Evolutionary conservation across 2,329 filamentous ascomycete species (phyloP).

Genomic region (Botryosphaeria dothidea): DNA sequence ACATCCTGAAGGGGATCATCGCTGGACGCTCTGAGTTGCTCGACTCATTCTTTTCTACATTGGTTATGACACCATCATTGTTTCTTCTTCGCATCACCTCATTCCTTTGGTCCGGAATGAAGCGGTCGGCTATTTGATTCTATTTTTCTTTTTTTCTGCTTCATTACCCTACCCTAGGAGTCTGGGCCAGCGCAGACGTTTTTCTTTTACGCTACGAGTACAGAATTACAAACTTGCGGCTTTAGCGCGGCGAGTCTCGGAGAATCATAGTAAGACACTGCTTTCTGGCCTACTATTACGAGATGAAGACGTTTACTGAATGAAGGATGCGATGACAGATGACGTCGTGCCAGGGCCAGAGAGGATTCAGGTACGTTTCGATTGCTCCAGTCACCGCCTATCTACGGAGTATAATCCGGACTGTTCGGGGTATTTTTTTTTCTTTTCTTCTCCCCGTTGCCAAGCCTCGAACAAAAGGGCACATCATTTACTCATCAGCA

Average conservation of each 20-base stretch:
- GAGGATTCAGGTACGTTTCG: not conserved
- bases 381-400: not conserved
- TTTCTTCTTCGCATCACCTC: not conserved
- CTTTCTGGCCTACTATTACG: too few species aligned
- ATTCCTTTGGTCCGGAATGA: not conserved
- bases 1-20: too few species aligned
- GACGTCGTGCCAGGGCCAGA: not conserved
- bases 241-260: not conserved
- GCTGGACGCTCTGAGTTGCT: too few species aligned
- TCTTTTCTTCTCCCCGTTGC: not conserved
- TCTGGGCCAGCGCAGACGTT: not conserved
- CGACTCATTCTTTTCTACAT: too few species aligned
- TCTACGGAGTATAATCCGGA: not conserved
- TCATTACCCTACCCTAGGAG: not conserved
- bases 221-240: not conserved
- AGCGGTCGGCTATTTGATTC: not conserved
- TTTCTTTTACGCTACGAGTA: not conserved
- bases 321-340: not conserved
- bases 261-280: not conserved
- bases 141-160: not conserved
- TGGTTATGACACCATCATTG: not conserved
- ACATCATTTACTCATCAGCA: not conserved
- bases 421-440: not conserved
- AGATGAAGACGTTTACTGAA: not conserved
- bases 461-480: not conserved